A percentile compares a stretch with the other conserved stretches of the same genome.
phyloP scores from a whole-genome alignment of 2,329 filamentous ascomycete genomes.

The Fusarium sublunatum region DNA sequence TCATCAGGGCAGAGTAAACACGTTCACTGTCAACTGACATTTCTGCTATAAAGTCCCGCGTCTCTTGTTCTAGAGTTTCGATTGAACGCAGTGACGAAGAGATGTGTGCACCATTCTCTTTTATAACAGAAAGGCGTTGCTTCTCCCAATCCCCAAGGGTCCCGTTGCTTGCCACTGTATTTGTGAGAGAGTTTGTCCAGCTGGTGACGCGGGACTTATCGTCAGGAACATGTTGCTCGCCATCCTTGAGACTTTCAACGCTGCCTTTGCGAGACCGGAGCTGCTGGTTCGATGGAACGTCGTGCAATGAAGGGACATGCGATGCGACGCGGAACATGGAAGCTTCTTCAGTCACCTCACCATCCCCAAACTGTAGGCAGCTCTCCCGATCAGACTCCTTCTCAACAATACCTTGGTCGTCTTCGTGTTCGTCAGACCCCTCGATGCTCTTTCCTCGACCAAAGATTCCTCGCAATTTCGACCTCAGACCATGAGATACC shows the following conservation, averaged over 20 bases:
- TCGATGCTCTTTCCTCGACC: slow-evolving; percentile 42
- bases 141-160: slow-evolving; percentile 58
- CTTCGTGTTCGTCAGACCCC: slow-evolving; percentile 9
- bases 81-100: slow-evolving; percentile 53
- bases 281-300: slow-evolving; percentile 58
- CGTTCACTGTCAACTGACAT: slow-evolving; percentile 64
- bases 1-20: slow-evolving; percentile 74
- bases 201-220: slow-evolving; percentile 76
- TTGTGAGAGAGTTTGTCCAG: slow-evolving; percentile 73
- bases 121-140: slow-evolving; percentile 73
- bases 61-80: slow-evolving; percentile 17
- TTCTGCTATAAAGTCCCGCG: slow-evolving; percentile 37
- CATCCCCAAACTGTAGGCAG: slow-evolving; percentile 50
- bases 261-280: slow-evolving; percentile 66
- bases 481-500: slow-evolving; percentile 70
- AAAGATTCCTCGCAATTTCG: slow-evolving; percentile 64
- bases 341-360: slow-evolving; percentile 53
- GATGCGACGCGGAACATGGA: slow-evolving; percentile 62
- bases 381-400: slow-evolving; percentile 46
- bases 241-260: slow-evolving; percentile 60
- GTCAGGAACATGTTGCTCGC: slow-evolving; percentile 55
- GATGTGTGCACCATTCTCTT: slow-evolving; percentile 61
- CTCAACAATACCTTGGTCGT: slow-evolving; percentile 15
- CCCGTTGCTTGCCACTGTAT: slow-evolving; percentile 61
- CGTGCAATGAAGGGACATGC: slow-evolving; percentile 62